These are phyloP conservation scores for Erodium chrysanthum DNA, from an alignment of 441 rosid species.

Conservation along the genomic window DNA sequence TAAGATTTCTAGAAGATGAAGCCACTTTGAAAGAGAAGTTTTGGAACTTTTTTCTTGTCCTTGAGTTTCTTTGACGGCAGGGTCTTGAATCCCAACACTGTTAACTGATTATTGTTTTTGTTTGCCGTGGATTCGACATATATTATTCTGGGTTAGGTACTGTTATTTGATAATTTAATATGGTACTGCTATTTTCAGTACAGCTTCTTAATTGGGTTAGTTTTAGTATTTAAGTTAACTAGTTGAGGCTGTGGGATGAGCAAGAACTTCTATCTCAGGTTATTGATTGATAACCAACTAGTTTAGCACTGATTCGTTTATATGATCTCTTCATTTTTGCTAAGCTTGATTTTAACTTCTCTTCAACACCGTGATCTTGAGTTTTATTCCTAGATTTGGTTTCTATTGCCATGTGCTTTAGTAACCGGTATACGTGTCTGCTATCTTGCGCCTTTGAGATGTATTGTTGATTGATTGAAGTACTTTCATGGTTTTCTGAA, in stretches of 20 bases:
- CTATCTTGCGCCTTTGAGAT: background rate
- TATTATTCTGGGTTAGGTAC: background rate
- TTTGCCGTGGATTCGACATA: background rate
- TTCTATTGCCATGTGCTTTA: background rate
- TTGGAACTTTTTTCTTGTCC: background rate
- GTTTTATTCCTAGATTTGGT: background rate
- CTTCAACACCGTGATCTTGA: background rate
- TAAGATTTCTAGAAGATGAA: background rate
- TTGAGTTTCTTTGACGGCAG: background rate
- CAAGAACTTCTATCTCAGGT: background rate
- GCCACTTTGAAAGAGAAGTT: background rate
- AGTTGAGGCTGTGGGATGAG: background rate
- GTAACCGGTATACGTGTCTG: background rate
- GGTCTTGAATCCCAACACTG: background rate
- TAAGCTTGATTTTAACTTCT: background rate
- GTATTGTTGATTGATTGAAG: background rate
- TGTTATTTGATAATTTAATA: background rate
- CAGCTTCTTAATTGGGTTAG: slow-evolving; percentile 7
- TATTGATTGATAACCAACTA: background rate
- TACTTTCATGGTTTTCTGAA: background rate
- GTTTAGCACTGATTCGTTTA: background rate
- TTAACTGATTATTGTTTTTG: background rate
- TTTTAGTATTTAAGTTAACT: background rate
- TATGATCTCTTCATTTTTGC: background rate
- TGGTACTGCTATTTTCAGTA: background rate